phyloP scores from a whole-genome alignment of 2,329 filamentous ascomycete genomes.

The Amesomyces nigricolor region DNA sequence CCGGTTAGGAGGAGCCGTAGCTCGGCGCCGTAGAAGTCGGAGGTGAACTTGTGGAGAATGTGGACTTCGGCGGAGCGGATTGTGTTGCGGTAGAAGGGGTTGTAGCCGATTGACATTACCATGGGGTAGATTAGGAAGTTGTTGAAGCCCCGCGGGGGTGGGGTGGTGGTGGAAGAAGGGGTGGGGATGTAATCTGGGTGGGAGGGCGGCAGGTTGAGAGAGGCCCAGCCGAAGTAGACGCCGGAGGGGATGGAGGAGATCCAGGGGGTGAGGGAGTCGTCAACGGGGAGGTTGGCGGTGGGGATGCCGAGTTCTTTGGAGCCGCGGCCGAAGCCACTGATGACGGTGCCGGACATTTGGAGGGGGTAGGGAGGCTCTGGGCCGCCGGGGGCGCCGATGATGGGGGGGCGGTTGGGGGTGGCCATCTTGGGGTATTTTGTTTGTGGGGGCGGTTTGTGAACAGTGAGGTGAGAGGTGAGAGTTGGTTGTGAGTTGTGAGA shows the following conservation, averaged over 20 bases:
- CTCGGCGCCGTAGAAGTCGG: slow-evolving; percentile 78
- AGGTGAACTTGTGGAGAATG: slow-evolving; percentile 68
- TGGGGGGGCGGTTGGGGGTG: slow-evolving; percentile 48
- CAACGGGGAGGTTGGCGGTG: slow-evolving; percentile 84
- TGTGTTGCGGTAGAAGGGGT: slow-evolving; percentile 93
- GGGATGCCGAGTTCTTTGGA: slow-evolving; percentile 97
- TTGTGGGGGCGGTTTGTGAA: not conserved
- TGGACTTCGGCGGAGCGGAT: slow-evolving; percentile 85
- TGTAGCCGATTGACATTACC: slow-evolving; percentile 94
- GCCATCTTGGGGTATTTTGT: slow-evolving; percentile 7
- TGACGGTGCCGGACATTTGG: slow-evolving; percentile 76
- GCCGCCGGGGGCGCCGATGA: slow-evolving; percentile 68
- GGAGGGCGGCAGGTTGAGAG: slow-evolving; percentile 53
- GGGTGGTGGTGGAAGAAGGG: not conserved
- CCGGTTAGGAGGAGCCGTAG: slow-evolving; percentile 78
- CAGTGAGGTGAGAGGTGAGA: not conserved
- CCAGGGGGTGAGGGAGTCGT: slow-evolving; percentile 53
- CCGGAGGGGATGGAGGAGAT: slow-evolving; percentile 63
- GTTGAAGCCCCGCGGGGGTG: not conserved
- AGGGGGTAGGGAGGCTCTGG: slow-evolving; percentile 77
- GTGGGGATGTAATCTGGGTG: slow-evolving; percentile 39
- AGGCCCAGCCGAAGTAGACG: slow-evolving; percentile 91
- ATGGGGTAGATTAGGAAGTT: slow-evolving; percentile 61
- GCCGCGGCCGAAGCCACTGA: slow-evolving; percentile 88
- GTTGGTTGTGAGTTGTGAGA: not conserved